Evolutionary conservation across 140 eudicot genomes (phyloP).

Genomic region (Anethum foeniculum): DNA sequence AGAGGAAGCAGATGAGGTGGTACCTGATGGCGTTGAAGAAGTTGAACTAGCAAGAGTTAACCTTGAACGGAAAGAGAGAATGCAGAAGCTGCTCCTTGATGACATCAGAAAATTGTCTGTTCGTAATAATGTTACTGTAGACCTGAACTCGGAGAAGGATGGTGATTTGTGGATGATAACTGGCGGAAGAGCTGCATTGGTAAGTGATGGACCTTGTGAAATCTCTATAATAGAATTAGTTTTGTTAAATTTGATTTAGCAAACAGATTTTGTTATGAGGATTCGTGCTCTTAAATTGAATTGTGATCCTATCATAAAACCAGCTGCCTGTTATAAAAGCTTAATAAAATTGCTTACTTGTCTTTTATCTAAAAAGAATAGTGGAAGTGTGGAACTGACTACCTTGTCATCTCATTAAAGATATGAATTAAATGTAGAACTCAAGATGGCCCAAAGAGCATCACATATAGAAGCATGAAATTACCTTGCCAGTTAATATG

Average conservation of each 20-base stretch:
- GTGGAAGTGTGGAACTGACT: background rate
- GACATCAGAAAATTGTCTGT: conserved; percentile 73
- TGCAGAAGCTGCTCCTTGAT: conserved; percentile 62
- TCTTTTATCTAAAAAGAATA: background rate
- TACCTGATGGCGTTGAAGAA: conserved; percentile 98
- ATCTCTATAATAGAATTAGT: background rate
- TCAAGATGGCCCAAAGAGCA: no score
- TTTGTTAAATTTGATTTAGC: background rate
- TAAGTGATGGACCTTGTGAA: conserved; percentile 24
- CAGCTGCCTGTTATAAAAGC: background rate
- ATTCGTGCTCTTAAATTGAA: background rate
- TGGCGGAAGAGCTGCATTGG: conserved; percentile 70
- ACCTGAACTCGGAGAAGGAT: conserved; percentile 44
- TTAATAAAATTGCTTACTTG: background rate
- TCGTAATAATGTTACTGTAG: conserved; percentile 44
- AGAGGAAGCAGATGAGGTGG: conserved; percentile 99
- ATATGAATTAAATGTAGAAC: no score
- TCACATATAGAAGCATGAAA: background rate
- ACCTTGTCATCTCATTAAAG: background rate
- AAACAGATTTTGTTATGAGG: background rate
- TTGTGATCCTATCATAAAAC: background rate
- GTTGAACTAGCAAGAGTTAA: conserved; percentile 81
- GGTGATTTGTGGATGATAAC: conserved; percentile 66
- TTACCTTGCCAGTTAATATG: background rate
- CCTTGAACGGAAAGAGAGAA: conserved; percentile 84